A percentile compares a stretch with the other conserved stretches of the same genome.
Evolutionary conservation across 192 early-diverging fungal genomes (phyloP).

Genomic region (Coemansia guatemalensis): DNA sequence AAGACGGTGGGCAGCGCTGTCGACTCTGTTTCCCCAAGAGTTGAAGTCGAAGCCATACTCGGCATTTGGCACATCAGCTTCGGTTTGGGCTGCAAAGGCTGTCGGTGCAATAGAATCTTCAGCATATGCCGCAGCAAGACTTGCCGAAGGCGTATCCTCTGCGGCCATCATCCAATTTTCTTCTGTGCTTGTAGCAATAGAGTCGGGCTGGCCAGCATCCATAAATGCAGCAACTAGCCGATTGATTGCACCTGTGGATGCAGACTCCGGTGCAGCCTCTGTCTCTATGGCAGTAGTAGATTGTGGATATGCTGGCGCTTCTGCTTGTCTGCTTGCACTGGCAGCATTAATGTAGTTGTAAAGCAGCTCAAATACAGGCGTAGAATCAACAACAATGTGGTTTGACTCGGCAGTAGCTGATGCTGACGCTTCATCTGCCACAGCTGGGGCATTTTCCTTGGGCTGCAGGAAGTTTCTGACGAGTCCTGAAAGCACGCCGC

Average conservation of each 20-base stretch:
- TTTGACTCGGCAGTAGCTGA: neutral
- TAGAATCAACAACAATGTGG: constrained; percentile 16
- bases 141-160: neutral
- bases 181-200: neutral
- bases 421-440: neutral
- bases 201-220: neutral
- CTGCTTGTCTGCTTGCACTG: neutral
- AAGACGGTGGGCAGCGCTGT: constrained; percentile 36
- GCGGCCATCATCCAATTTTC: neutral
- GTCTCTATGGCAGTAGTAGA: neutral
- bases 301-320: neutral
- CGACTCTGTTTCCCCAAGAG: constrained; percentile 39
- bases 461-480: constrained; percentile 14
- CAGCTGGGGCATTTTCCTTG: neutral
- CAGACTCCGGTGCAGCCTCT: neutral
- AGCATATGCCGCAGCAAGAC: neutral
- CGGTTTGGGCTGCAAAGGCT: neutral
- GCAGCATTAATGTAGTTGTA: constrained; percentile 36
- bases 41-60: constrained; percentile 28
- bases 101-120: neutral
- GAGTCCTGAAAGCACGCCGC: neutral
- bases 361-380: constrained; percentile 39
- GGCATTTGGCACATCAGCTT: neutral
- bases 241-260: constrained; percentile 11
- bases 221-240: constrained; percentile 4